Evolutionary conservation across 257 asterid genomes (phyloP).

Genomic region (Gentiana straminea): DNA sequence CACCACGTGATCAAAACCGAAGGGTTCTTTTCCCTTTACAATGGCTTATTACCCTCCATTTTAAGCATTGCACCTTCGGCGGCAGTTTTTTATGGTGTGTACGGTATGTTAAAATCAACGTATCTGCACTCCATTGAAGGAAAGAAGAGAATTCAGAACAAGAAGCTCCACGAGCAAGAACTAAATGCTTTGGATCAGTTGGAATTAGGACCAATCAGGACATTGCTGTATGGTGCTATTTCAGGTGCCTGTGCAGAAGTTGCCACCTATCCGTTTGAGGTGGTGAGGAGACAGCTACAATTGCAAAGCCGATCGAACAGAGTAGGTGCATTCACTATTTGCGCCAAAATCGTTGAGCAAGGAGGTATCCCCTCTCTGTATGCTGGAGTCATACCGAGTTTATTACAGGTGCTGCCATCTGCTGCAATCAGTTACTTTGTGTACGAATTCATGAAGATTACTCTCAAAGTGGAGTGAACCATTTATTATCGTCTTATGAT

Average conservation of each 20-base stretch:
- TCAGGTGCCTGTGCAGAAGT: constrained; percentile 99
- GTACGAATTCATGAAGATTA: constrained; percentile 88
- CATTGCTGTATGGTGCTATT: constrained; percentile 87
- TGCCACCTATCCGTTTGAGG: constrained; percentile 93
- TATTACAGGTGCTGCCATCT: constrained; percentile 97
- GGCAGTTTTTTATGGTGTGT: constrained; percentile 91
- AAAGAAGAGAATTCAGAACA: constrained; percentile 48
- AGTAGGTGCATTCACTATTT: constrained; percentile 58
- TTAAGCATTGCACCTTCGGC: constrained; percentile 98
- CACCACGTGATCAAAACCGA: constrained; percentile 70
- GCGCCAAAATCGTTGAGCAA: constrained; percentile 55
- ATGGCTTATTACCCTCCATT: constrained; percentile 82
- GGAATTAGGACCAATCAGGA: constrained; percentile 84
- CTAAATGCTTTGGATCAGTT: constrained; percentile 79
- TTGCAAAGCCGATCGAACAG: constrained; percentile 71
- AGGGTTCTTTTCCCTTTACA: constrained; percentile 90
- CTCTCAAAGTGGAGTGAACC: constrained; percentile 67
- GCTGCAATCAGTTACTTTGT: constrained; percentile 89
- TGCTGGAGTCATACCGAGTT: constrained; percentile 89
- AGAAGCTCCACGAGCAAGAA: constrained; percentile 53
- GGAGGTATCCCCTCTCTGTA: constrained; percentile 91
- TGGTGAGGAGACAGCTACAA: constrained; percentile 88
- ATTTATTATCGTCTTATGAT: constrained; percentile 5
- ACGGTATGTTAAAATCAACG: constrained; percentile 77
- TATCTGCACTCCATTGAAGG: constrained; percentile 83